A percentile compares a stretch with the other conserved stretches of the same genome.
phyloP scores from a whole-genome alignment of 768 basidiomycete species.

The Agrocybe pediades region DNA sequence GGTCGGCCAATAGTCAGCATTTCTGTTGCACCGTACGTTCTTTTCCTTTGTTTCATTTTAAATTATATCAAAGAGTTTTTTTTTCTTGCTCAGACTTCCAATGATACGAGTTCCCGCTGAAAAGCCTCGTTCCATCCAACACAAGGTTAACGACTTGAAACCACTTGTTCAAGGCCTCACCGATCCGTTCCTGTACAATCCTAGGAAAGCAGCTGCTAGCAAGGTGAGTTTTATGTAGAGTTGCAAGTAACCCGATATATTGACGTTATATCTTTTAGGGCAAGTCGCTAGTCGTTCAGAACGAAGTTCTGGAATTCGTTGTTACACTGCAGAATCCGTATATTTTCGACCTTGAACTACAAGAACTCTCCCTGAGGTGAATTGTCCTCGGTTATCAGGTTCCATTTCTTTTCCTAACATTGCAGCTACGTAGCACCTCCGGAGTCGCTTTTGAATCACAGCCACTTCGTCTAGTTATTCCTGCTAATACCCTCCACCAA shows the following conservation, averaged over 20 bases:
- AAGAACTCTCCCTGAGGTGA: constrained; percentile 81
- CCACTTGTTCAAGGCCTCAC: constrained; percentile 59
- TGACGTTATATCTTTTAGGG: constrained; percentile 38
- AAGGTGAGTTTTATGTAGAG: constrained; percentile 46
- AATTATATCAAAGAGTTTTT: not conserved
- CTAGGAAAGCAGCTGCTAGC: constrained; percentile 59
- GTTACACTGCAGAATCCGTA: constrained; percentile 90
- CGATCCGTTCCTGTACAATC: constrained; percentile 93
- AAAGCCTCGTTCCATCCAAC: constrained; percentile 61
- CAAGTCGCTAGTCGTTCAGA: constrained; percentile 73
- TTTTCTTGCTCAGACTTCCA: constrained; percentile 56
- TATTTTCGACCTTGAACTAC: constrained; percentile 88
- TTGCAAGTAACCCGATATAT: too few species aligned
- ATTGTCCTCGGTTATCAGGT: constrained; percentile 8
- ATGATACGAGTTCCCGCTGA: constrained; percentile 71
- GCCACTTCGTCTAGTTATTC: constrained; percentile 63
- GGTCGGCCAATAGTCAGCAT: constrained; percentile 79
- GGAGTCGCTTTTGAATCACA: constrained; percentile 76
- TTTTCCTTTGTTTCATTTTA: not conserved
- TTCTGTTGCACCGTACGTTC: constrained; percentile 70
- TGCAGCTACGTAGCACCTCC: constrained; percentile 58
- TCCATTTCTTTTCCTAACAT: constrained; percentile 8
- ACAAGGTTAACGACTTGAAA: constrained; percentile 37
- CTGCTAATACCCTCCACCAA: constrained; percentile 74
- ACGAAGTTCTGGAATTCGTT: constrained; percentile 80